phyloP scores from a whole-genome alignment of 179 eudicot species.

The Sideroxylon spinosum region DNA sequence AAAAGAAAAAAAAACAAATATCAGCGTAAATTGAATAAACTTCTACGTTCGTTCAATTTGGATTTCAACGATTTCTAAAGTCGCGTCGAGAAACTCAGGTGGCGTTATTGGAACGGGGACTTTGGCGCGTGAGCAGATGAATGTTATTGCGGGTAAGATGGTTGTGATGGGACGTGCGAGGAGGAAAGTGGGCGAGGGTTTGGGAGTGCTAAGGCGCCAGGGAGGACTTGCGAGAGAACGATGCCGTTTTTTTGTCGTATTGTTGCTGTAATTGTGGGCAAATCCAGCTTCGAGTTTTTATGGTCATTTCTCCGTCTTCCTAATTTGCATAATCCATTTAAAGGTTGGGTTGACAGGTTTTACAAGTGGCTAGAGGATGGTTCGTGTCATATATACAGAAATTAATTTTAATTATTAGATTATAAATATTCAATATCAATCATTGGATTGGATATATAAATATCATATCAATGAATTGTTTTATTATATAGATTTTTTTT shows the following conservation, averaged over 20 bases:
- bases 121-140: neutral
- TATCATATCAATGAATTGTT: no score
- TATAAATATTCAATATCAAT: no score
- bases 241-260: neutral
- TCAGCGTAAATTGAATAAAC: neutral
- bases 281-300: neutral
- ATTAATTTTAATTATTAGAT: no score
- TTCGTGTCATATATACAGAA: no score
- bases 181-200: neutral
- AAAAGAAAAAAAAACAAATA: neutral
- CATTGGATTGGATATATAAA: no score
- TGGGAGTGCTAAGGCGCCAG: neutral
- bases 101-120: neutral
- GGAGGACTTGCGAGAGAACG: neutral
- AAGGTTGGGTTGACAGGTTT: no score
- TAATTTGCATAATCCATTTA: no score
- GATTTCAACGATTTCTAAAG: neutral
- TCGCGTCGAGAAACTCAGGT: neutral
- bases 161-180: neutral
- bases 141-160: neutral
- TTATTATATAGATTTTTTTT: no score
- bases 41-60: neutral
- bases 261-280: neutral
- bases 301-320: neutral
- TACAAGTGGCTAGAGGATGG: no score